Percentiles rank a stretch among this genome's conserved stretches.
Conservation (phyloP, 2,329 filamentous ascomycete genomes). For the Rhynchosporium agropyri region DNA sequence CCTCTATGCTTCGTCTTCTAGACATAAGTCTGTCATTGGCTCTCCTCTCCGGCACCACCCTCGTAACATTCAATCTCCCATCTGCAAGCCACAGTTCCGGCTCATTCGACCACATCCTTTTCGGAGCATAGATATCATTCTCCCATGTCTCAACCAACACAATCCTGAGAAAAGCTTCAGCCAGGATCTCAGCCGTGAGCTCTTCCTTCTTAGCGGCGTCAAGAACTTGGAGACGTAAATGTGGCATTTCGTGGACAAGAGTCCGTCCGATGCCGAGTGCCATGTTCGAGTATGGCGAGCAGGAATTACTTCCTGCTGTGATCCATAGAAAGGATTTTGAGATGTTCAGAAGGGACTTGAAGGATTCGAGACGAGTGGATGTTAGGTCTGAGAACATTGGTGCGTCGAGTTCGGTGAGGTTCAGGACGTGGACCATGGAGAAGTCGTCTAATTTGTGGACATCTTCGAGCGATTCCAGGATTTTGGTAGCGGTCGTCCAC, state of each 20-base stretch:
- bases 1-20: conserved; percentile 22
- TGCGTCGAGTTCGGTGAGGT: conserved; percentile 18
- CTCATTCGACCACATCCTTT: conserved; percentile 28
- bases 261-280: conserved; percentile 29
- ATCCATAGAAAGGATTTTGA: conserved; percentile 30
- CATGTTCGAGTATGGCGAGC: conserved; percentile 28
- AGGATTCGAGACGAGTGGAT: conserved; percentile 11
- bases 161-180: conserved; percentile 22
- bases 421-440: conserved; percentile 20
- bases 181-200: conserved; percentile 14
- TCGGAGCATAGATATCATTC: conserved; percentile 20
- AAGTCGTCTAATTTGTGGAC: conserved; percentile 1
- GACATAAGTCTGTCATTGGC: conserved; percentile 29
- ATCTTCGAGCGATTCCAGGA: conserved; percentile 11
- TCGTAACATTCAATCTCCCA: conserved; percentile 24
- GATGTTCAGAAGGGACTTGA: conserved; percentile 19
- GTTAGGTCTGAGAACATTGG: conserved; percentile 19
- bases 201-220: conserved; percentile 23
- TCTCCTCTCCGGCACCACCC: conserved; percentile 21
- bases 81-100: conserved; percentile 27
- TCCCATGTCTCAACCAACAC: conserved; percentile 19
- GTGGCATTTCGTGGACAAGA: conserved; percentile 28
- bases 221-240: conserved; percentile 30
- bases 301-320: conserved; percentile 21
- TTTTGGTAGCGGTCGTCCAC: conserved; percentile 1